Evolutionary conservation across 108 stramenopile genomes (phyloP).

Genomic region (Cyclotella cryptica): DNA sequence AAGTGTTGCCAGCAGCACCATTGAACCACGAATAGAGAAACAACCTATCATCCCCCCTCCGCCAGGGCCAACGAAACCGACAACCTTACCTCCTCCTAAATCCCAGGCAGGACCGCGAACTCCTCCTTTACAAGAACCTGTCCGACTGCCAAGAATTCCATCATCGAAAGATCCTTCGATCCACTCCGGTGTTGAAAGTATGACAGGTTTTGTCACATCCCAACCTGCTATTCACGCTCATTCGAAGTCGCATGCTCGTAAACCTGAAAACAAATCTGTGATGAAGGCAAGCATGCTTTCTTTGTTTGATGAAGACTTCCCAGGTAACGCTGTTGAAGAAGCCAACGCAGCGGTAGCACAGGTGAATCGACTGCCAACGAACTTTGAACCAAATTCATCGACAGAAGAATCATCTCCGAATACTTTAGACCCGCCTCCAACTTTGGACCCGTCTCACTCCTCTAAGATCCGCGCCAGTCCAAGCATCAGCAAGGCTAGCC

Average conservation of each 20-base stretch:
- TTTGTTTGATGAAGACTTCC: not conserved
- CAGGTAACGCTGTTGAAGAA: not conserved
- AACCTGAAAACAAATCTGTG: not conserved
- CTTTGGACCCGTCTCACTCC: slow-evolving; percentile 7
- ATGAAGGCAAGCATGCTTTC: slow-evolving; percentile 1
- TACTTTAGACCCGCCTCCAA: slow-evolving; percentile 11
- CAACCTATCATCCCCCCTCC: no score
- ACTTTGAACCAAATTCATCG: not conserved
- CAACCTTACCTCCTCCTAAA: no score
- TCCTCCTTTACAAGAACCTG: not conserved
- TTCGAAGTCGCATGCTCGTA: not conserved
- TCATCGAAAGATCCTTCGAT: not conserved
- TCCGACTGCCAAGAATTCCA: not conserved
- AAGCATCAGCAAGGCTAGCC: not conserved
- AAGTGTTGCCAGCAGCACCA: not conserved
- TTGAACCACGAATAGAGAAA: no score
- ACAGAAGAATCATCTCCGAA: slow-evolving; percentile 9
- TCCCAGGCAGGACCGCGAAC: not conserved
- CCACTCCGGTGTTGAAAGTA: not conserved
- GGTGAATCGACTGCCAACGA: no score
- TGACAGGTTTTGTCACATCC: slow-evolving; percentile 6
- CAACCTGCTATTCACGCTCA: not conserved
- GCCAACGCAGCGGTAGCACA: not conserved
- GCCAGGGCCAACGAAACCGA: no score
- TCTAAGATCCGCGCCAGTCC: slow-evolving; percentile 4